phyloP scores from a whole-genome alignment of 2,329 filamentous ascomycete species.

The Mycosphaerelloides madeirae region DNA sequence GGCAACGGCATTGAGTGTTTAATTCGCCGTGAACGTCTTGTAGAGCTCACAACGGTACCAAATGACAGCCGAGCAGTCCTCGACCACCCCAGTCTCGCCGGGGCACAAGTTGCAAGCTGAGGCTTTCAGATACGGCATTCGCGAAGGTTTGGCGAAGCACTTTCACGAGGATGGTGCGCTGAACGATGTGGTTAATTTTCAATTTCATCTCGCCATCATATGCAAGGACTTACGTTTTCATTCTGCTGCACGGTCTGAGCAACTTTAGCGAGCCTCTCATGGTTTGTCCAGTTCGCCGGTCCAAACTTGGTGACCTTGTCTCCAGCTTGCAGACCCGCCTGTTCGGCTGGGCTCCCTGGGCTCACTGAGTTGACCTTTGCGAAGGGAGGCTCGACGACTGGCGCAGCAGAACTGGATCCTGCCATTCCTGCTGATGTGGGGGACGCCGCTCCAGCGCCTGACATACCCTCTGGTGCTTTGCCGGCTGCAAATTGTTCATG shows the following conservation, averaged over 20 bases:
- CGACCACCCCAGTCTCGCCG: slow-evolving; percentile 82
- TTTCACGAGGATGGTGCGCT: slow-evolving; percentile 69
- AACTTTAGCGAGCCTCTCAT: slow-evolving; percentile 79
- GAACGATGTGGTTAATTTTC: slow-evolving; percentile 12
- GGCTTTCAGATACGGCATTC: slow-evolving; percentile 52
- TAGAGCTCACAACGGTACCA: slow-evolving; percentile 67
- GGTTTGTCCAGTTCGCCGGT: slow-evolving; percentile 74
- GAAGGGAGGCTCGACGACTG: slow-evolving; percentile 60
- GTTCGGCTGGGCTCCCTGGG: slow-evolving; percentile 70
- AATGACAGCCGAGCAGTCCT: slow-evolving; percentile 84
- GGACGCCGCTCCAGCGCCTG: slow-evolving; percentile 11
- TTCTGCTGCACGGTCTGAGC: slow-evolving; percentile 86
- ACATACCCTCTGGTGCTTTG: slow-evolving; percentile 18
- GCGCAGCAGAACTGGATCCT: slow-evolving; percentile 10
- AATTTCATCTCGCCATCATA: slow-evolving; percentile 1
- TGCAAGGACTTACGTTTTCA: slow-evolving; percentile 67
- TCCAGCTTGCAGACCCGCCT: slow-evolving; percentile 72
- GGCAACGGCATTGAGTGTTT: no score
- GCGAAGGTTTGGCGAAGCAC: slow-evolving; percentile 51
- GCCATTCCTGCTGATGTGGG: slow-evolving; percentile 15
- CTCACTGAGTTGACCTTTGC: slow-evolving; percentile 86
- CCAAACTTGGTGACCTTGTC: slow-evolving; percentile 85
- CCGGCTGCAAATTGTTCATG: slow-evolving; percentile 73
- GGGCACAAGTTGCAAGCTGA: slow-evolving; percentile 70
- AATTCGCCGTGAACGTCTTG: not conserved